A percentile compares a stretch with the other conserved stretches of the same genome.
Evolutionary conservation across 495 filamentous ascomycete species (phyloP).

Genomic region (Xeromyces bisporus): DNA sequence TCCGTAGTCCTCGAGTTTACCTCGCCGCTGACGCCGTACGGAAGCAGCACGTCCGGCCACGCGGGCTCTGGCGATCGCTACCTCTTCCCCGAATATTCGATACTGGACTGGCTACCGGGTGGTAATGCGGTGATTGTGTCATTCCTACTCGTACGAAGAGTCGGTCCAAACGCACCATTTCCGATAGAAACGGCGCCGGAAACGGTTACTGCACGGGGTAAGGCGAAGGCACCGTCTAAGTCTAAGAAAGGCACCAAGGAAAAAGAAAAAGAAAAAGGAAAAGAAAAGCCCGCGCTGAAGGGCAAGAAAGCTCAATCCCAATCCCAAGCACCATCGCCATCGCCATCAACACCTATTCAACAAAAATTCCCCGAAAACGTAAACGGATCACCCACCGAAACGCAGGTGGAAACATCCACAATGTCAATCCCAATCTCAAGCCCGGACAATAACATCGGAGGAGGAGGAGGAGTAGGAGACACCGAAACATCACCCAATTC

Average conservation of each 20-base stretch:
- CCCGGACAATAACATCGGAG: background rate
- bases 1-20: constrained; percentile 73
- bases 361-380: constrained; percentile 6
- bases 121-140: constrained; percentile 33
- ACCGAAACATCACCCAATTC: constrained; percentile 1
- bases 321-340: constrained; percentile 2
- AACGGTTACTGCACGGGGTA: constrained; percentile 10
- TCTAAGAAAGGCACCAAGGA: constrained; percentile 22
- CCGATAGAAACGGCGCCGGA: constrained; percentile 18
- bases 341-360: constrained; percentile 5
- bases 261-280: constrained; percentile 15
- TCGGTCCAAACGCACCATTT: constrained; percentile 29
- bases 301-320: constrained; percentile 2
- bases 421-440: background rate
- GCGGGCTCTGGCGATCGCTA: constrained; percentile 69
- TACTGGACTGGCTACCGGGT: constrained; percentile 51
- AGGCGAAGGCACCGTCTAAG: constrained; percentile 18
- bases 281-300: too few relatives aligned
- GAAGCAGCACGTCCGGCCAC: constrained; percentile 38
- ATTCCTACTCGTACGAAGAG: constrained; percentile 33
- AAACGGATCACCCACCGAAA: background rate
- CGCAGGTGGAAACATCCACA: background rate
- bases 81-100: constrained; percentile 70
- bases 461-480: background rate
- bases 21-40: constrained; percentile 30